phyloP scores from a whole-genome alignment of 73 alveolate species.

The Paramecium sonneborni region DNA sequence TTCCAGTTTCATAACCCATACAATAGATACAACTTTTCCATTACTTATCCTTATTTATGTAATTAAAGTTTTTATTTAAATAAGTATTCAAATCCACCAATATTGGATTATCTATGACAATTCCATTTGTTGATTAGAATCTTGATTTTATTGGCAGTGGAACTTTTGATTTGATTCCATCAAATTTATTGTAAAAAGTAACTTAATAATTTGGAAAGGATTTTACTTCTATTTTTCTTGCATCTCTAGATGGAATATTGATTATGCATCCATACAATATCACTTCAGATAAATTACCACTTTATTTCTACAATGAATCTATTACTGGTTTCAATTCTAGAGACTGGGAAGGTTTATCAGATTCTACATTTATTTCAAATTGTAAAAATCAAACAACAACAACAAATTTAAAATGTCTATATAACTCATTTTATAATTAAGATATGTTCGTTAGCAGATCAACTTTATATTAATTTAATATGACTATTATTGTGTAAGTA shows the following conservation, averaged over 20 bases:
- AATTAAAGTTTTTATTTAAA: background rate
- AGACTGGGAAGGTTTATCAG: background rate
- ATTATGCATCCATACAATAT: conserved; percentile 30
- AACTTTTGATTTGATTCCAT: background rate
- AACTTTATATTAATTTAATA: background rate
- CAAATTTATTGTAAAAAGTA: background rate
- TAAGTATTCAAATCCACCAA: background rate
- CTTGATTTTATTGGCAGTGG: background rate
- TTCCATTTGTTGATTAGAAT: conserved; percentile 8
- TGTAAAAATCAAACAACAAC: background rate
- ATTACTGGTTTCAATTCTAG: background rate
- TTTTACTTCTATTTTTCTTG: background rate
- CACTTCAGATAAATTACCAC: background rate
- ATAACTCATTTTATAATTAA: background rate
- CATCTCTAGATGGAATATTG: background rate
- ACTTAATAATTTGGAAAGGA: background rate
- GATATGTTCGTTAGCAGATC: background rate
- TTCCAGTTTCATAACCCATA: background rate
- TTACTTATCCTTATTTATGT: background rate
- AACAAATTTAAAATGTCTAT: background rate
- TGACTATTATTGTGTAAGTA: background rate
- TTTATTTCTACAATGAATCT: background rate
- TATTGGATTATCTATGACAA: background rate
- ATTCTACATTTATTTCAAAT: background rate
- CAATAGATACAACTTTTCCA: background rate